Conservation (phyloP, 176 grass and related monocot species). For the Aegilops umbellulata region DNA sequence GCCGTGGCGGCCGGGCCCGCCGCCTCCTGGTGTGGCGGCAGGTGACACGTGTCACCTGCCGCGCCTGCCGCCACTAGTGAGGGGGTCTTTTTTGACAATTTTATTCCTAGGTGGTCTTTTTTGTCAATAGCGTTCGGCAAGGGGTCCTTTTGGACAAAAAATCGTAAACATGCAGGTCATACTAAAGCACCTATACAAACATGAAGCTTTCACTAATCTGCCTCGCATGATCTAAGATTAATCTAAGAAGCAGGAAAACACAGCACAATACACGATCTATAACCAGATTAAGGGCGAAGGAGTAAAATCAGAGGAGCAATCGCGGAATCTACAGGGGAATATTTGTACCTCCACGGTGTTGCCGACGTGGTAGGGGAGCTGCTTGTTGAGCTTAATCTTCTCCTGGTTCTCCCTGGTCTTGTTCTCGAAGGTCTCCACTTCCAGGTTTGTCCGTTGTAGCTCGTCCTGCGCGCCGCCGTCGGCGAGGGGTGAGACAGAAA, state of each 20-base stretch:
- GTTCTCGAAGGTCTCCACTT: conserved; percentile 63
- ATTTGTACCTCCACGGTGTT: conserved; percentile 75
- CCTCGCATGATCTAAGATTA: background rate
- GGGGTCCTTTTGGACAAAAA: too few species aligned
- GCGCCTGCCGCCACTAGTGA: too few species aligned
- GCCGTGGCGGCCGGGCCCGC: too few species aligned
- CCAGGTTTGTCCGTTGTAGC: conserved; percentile 60
- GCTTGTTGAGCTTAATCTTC: conserved; percentile 89
- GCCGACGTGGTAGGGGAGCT: conserved; percentile 74
- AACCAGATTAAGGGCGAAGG: too few species aligned
- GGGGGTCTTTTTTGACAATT: too few species aligned
- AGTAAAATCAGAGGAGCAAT: too few species aligned
- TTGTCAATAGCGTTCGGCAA: too few species aligned
- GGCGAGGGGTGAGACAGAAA: background rate
- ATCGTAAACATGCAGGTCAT: background rate
- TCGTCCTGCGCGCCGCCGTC: conserved; percentile 42
- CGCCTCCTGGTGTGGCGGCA: too few species aligned
- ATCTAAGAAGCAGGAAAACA: background rate
- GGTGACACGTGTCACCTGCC: too few species aligned
- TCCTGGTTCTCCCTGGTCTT: conserved; percentile 86
- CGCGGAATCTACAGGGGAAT: too few species aligned
- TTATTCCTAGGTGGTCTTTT: too few species aligned
- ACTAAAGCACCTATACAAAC: background rate
- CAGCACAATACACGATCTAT: background rate
- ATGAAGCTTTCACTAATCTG: background rate